Conservation (phyloP, 2,329 filamentous ascomycete genomes). For the Aspergillus tamarii region DNA sequence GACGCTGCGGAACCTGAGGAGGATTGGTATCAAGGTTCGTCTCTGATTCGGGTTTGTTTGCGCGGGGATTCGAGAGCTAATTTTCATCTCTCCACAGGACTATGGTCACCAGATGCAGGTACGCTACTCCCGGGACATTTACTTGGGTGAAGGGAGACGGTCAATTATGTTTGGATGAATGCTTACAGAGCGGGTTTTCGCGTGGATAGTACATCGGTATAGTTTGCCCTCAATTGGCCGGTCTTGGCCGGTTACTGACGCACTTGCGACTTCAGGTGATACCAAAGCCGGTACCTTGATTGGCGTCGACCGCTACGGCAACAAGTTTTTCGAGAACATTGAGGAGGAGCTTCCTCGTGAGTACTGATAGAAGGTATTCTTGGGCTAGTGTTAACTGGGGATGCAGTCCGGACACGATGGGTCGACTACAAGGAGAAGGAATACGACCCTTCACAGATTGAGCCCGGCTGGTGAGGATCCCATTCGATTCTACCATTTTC, state of each 20-base stretch:
- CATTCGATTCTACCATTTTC: neutral
- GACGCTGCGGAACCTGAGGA: constrained; percentile 84
- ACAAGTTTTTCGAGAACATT: constrained; percentile 96
- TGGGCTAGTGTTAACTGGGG: constrained; percentile 18
- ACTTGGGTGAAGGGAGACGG: neutral
- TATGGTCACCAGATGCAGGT: constrained; percentile 92
- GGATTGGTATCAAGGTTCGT: constrained; percentile 80
- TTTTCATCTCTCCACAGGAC: constrained; percentile 61
- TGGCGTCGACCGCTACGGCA: constrained; percentile 85
- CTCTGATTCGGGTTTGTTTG: constrained; percentile 16
- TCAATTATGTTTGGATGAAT: constrained; percentile 1
- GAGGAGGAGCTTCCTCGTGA: constrained; percentile 85
- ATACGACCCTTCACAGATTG: constrained; percentile 67
- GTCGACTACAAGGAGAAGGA: constrained; percentile 93
- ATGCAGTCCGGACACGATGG: constrained; percentile 87
- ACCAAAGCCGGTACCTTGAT: constrained; percentile 91
- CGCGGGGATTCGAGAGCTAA: constrained; percentile 38
- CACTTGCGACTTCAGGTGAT: constrained; percentile 67
- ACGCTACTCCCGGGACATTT: constrained; percentile 36
- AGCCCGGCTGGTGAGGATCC: constrained; percentile 75
- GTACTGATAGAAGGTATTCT: constrained; percentile 33
- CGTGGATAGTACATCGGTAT: constrained; percentile 47
- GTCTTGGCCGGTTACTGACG: constrained; percentile 22
- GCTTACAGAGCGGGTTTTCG: constrained; percentile 25
- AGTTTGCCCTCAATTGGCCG: constrained; percentile 15